Conservation (phyloP, 176 grass and related monocot species). For the Juncus inflexus region DNA sequence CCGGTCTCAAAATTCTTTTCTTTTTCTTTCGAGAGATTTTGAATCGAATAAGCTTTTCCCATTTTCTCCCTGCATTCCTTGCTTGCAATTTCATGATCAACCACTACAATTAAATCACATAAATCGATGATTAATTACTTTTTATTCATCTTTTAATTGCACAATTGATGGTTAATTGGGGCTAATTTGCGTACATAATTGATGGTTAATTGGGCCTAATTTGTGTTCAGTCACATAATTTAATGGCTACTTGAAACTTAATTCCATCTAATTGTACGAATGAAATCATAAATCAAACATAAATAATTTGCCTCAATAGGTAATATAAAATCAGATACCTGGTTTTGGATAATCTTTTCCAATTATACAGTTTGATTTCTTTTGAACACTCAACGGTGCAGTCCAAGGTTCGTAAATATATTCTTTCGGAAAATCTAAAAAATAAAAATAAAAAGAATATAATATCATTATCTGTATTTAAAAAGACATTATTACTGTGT, state of each 20-base stretch:
- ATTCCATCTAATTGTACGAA: too few relatives aligned
- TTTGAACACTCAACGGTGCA: constrained; percentile 67
- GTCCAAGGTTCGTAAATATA: constrained; percentile 97
- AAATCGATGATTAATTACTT: neutral
- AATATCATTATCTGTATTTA: neutral
- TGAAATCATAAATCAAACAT: too few relatives aligned
- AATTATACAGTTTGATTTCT: constrained; percentile 82
- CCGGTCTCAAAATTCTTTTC: constrained; percentile 6
- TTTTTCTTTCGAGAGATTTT: constrained; percentile 19
- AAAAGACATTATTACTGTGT: neutral
- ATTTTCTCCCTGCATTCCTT: constrained; percentile 77
- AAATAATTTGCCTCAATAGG: too few relatives aligned
- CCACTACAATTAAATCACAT: constrained; percentile 44
- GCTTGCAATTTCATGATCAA: constrained; percentile 61
- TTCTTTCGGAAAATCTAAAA: constrained; percentile 81
- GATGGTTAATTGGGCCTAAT: too few relatives aligned
- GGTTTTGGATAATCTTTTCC: constrained; percentile 80
- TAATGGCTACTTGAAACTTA: too few relatives aligned
- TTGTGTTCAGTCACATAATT: too few relatives aligned
- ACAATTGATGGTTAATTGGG: neutral
- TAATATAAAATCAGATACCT: constrained; percentile 37
- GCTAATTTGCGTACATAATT: neutral
- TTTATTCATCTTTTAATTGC: too few relatives aligned
- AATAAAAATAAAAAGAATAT: neutral
- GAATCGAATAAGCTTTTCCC: constrained; percentile 55